These are phyloP conservation scores for Benincasa hispida DNA, from an alignment of 306 rosid genomes.

Conservation along the genomic window DNA sequence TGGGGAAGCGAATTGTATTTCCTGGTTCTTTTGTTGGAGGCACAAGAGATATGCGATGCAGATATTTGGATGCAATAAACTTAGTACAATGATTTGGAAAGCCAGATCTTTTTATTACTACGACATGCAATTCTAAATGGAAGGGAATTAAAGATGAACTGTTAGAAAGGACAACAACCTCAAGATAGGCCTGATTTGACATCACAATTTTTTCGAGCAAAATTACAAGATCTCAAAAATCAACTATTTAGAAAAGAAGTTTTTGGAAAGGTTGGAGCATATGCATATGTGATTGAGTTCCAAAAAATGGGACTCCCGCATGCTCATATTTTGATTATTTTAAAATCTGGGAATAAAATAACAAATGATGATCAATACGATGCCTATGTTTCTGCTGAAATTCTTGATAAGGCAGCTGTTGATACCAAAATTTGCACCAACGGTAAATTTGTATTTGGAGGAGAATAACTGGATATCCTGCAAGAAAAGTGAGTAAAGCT, in stretches of 20 bases:
- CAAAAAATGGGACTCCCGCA: neutral
- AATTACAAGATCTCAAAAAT: too few relatives aligned
- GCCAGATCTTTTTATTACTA: neutral
- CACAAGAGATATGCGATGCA: too few relatives aligned
- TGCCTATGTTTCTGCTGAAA: neutral
- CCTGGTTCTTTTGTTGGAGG: too few relatives aligned
- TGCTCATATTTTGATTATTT: neutral
- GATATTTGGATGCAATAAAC: too few relatives aligned
- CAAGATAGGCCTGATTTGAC: neutral
- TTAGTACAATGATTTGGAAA: too few relatives aligned
- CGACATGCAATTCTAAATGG: neutral
- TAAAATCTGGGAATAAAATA: neutral
- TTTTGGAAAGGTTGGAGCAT: neutral
- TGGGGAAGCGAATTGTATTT: too few relatives aligned
- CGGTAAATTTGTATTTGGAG: too few relatives aligned
- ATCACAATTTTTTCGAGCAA: neutral
- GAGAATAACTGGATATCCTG: too few relatives aligned
- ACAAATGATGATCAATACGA: neutral
- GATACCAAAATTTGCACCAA: too few relatives aligned
- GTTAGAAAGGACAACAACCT: neutral
- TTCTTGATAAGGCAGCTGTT: neutral
- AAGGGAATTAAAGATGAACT: neutral
- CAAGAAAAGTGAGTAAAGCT: too few relatives aligned
- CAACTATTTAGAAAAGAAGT: neutral
- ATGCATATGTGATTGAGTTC: too few relatives aligned